Percentiles rank a stretch among this genome's conserved stretches.
Conservation (phyloP, 257 asterid species). For the Solanum ahanhuiri region DNA sequence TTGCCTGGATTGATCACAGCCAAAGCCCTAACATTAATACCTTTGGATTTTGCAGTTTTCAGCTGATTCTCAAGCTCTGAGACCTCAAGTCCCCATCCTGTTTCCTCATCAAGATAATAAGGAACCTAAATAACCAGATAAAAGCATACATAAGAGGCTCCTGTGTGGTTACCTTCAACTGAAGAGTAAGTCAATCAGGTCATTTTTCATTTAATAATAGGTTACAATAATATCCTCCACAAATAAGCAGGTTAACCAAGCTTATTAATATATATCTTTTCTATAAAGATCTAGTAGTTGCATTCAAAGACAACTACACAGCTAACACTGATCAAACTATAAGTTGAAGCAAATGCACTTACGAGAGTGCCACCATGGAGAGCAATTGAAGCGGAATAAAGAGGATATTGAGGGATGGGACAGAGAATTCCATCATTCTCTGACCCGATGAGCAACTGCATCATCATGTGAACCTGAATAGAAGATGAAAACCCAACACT, state of each 20-base stretch:
- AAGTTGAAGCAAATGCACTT: slow-evolving; percentile 9
- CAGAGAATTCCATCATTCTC: slow-evolving; percentile 85
- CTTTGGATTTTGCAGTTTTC: slow-evolving; percentile 72
- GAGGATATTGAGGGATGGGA: slow-evolving; percentile 98
- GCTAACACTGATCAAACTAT: background rate
- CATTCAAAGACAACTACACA: background rate
- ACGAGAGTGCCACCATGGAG: slow-evolving; percentile 98
- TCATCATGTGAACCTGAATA: slow-evolving; percentile 97
- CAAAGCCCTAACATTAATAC: slow-evolving; percentile 66
- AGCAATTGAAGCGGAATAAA: slow-evolving; percentile 71
- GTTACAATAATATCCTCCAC: background rate
- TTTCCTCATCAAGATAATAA: slow-evolving; percentile 91
- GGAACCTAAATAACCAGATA: slow-evolving; percentile 53
- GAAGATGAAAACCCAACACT: background rate
- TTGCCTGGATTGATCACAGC: slow-evolving; percentile 98
- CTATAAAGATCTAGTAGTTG: background rate
- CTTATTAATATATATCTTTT: background rate
- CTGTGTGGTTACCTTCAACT: background rate
- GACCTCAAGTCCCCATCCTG: slow-evolving; percentile 89
- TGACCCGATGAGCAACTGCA: slow-evolving; percentile 77
- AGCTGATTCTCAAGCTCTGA: slow-evolving; percentile 77
- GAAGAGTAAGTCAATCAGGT: background rate
- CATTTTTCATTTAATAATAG: background rate
- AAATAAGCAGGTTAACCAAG: background rate
- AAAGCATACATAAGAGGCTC: slow-evolving; percentile 4